These are phyloP conservation scores for Aspergillus ostianus DNA, from an alignment of 495 filamentous ascomycete species.

Conservation along the genomic window DNA sequence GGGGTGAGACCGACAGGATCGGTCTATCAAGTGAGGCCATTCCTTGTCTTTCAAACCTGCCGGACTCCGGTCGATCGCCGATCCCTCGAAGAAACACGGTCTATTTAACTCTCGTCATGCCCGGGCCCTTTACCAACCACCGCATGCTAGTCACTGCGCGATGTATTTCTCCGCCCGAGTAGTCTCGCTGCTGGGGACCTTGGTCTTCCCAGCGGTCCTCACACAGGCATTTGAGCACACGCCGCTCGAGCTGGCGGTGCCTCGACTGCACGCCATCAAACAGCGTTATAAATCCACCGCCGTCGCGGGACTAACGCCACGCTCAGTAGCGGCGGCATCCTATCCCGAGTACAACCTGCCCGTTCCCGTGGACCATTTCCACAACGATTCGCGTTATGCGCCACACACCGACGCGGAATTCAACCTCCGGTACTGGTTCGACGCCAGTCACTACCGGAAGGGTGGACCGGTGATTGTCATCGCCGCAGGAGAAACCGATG, in stretches of 20 bases:
- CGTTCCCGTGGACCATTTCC: constrained; percentile 73
- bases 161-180: not conserved
- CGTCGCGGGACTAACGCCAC: not conserved
- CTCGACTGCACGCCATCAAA: not conserved
- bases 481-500: constrained; percentile 62
- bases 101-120: not conserved
- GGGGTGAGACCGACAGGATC: too few species aligned
- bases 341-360: constrained; percentile 56
- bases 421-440: constrained; percentile 70
- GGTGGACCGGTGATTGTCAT: constrained; percentile 75
- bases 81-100: not conserved
- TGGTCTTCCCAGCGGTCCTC: not conserved
- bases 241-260: constrained; percentile 2
- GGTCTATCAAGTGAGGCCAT: too few species aligned
- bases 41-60: too few species aligned
- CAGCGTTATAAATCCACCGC: not conserved
- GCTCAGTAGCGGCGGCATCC: not conserved
- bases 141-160: too few species aligned
- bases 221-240: not conserved
- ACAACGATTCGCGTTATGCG: constrained; percentile 65
- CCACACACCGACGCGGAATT: constrained; percentile 63
- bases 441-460: constrained; percentile 59
- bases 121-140: not conserved
- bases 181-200: not conserved
- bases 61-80: not conserved